Evolutionary conservation across 2,329 filamentous ascomycete species (phyloP), one percentile per base, ranked within the genome.

Genomic region (Colletotrichum sp.): DNA sequence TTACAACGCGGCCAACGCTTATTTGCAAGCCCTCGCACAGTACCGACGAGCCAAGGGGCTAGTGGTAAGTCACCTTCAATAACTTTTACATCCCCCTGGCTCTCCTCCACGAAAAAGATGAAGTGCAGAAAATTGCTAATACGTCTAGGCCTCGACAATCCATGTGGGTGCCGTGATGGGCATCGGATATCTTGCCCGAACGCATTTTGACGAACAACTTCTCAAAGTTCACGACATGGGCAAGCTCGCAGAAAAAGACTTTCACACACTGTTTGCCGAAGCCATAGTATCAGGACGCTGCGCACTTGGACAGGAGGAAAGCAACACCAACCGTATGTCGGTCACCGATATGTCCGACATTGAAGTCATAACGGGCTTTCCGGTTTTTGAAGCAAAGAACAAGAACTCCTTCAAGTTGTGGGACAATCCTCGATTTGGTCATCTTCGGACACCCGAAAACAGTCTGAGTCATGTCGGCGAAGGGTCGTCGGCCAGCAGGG

Each of bases 1-100:
- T 2, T 91, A 91, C 72, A 79, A 81, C 1, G 86, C 86, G 0
- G 87, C 85, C 6, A 89, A 89, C 76, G 72, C 75, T 5, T 90
- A 83, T 79, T 84, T 90, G 82, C 77, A 77, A 6, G 77, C 77
- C 2, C 78, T 90, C 0, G 85, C 83, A 1, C 57, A 76, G 0
- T 79, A 86, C 12, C 79, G 88, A 7, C 73, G 83, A 0, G 5
- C 58, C 3, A 63, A 63, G n/a, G 58, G 58, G 77, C 74, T 5
- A 80, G 84, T 5, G 87, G 87, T 0, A 72, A 87, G 3, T 63
- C 10, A 3, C 58, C 30, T 36, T 21, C 28, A 9, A 32, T 18
- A 18, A 36, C 12, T 21, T 0, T 63, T 5, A 28, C 16, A 15
- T 13, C n/a, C 24, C 10, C 6, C 15, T 34, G 28, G 30, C n/a